Base-by-base conservation (phyloP, 352 stramenopile genomes). In the Globisporangium paroecandrum region DNA sequence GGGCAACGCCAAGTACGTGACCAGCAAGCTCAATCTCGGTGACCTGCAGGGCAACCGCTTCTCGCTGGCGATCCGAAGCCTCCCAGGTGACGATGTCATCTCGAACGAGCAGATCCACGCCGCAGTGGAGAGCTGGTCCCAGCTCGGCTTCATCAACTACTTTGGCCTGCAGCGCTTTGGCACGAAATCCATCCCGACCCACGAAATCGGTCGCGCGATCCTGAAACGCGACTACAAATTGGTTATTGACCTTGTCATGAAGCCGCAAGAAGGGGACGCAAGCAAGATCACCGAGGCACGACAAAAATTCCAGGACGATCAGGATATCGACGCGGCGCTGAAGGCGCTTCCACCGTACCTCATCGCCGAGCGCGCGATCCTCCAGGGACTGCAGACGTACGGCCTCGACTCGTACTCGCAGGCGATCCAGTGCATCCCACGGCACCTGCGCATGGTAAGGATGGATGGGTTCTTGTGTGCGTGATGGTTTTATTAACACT, bases 141-240 rank as follows among this genome's bases (percentile, higher is more conserved):
- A 66, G 5, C 70, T 78, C 32, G 97, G 97, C 7, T 99, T 99
- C 76, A 96, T 99, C 70, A 99, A 99, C 72, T 99, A 99, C 82
- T 99, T 99, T 81, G 97, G 97, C 3, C 85, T 99, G 58, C 97
- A 99, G 81, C 85, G 95, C 72, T 99, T 98, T 77, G 97, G 84
- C 78, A 98, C 82, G 76, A 94, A 87, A 47, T 89, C 82, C 66
- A 97, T 93, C 82, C 89, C 79, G 25, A 93, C 85, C 0, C 85
- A 96, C 57, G 80, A 97, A 62, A 90, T 98, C 32, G 97, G 97
- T 22, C 93, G 96, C 13, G 91, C 93, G 5, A 90, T 99, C 65
- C 74, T 99, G 46, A 89, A 94, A 59, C 92, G 90, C 27, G 89
- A 99, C 68, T 97, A 95, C 74, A 90, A 98, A 69, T 67, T 77